Conservation (phyloP, 1,139 yeast species). For the Scheffersomyces segobiensis region DNA sequence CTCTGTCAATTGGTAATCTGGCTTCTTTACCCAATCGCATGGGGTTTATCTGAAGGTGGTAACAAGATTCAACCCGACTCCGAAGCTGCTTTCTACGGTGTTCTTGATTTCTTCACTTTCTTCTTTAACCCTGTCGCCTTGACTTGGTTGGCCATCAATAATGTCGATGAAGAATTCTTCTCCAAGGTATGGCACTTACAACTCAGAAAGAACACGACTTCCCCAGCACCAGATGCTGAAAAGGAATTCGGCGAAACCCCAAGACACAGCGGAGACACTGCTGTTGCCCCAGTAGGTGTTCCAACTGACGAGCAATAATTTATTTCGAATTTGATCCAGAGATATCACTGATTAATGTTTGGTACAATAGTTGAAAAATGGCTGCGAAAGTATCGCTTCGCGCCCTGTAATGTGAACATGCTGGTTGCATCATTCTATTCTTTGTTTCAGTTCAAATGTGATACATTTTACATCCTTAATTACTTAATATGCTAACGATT, state of each 20-base stretch:
- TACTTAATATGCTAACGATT: background rate
- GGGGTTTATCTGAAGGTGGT: slow-evolving; percentile 73
- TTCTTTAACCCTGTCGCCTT: slow-evolving; percentile 41
- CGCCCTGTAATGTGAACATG: background rate
- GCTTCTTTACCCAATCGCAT: slow-evolving; percentile 54
- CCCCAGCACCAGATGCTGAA: slow-evolving; percentile 12
- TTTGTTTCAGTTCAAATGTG: background rate
- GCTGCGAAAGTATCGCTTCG: background rate
- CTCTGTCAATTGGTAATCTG: slow-evolving; percentile 35
- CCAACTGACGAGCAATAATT: background rate
- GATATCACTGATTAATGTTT: background rate
- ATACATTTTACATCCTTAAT: background rate
- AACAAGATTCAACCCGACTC: slow-evolving; percentile 64
- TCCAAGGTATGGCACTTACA: slow-evolving; percentile 21
- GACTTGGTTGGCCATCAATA: slow-evolving; percentile 29
- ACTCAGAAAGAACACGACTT: background rate
- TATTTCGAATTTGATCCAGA: background rate
- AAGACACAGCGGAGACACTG: slow-evolving; percentile 20
- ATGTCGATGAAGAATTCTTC: slow-evolving; percentile 33
- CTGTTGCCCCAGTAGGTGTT: slow-evolving; percentile 11
- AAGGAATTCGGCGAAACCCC: slow-evolving; percentile 24
- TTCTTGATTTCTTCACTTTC: slow-evolving; percentile 53
- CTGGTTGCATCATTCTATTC: background rate
- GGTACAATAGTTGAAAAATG: background rate
- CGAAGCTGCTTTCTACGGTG: slow-evolving; percentile 67